These are phyloP conservation scores for Acanthochlamys bracteata DNA, from an alignment of 106 monocot genomes.

Conservation along the genomic window DNA sequence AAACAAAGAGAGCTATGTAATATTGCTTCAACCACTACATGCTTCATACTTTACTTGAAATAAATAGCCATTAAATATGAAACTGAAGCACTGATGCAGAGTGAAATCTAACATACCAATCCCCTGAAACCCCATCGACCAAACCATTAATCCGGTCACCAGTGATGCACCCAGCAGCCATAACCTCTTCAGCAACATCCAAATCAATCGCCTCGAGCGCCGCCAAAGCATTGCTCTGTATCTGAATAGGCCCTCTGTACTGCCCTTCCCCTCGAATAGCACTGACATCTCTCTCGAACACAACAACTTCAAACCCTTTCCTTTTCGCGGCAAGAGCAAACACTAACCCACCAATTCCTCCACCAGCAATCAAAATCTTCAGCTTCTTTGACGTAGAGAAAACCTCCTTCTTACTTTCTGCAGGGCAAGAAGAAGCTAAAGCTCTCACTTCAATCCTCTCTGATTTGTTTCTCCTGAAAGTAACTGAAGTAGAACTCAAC, in stretches of 20 bases:
- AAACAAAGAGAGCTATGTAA: too few relatives aligned
- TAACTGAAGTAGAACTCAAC: background rate
- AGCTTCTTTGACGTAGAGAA: conserved; percentile 17
- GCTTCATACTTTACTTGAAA: too few relatives aligned
- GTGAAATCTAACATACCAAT: too few relatives aligned
- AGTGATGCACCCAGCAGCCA: conserved; percentile 64
- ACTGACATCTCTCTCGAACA: conserved; percentile 72
- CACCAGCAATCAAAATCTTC: conserved; percentile 52
- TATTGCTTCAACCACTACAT: too few relatives aligned
- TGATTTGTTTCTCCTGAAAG: background rate
- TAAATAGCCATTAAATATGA: too few relatives aligned
- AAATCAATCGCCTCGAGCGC: conserved; percentile 66
- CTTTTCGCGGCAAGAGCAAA: conserved; percentile 57
- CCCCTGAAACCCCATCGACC: conserved; percentile 72
- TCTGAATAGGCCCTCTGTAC: conserved; percentile 81
- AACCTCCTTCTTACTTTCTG: background rate
- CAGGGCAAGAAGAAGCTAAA: background rate
- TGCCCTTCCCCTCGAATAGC: conserved; percentile 76
- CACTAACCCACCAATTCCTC: conserved; percentile 74
- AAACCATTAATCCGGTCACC: conserved; percentile 77
- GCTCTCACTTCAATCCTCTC: background rate
- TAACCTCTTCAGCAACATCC: conserved; percentile 64
- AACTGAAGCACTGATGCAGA: too few relatives aligned
- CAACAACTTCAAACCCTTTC: conserved; percentile 72
- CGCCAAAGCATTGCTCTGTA: conserved; percentile 78